phyloP scores from a whole-genome alignment of 2,329 filamentous ascomycete species.

The Magnaporthales sp. region DNA sequence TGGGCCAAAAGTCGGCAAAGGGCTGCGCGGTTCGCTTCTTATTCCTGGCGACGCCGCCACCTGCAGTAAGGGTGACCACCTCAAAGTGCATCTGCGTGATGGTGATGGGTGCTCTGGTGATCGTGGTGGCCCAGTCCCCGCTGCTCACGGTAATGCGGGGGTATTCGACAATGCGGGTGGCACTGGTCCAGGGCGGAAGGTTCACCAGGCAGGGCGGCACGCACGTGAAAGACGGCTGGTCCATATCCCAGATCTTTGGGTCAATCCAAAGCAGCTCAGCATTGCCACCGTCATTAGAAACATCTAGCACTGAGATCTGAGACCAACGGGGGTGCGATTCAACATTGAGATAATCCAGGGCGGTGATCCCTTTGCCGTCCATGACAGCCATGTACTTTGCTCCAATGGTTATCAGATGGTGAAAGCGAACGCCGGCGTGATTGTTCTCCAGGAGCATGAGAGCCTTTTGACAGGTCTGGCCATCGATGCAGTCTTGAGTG shows the following conservation, averaged over 20 bases:
- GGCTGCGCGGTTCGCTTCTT: no score
- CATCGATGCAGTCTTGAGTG: slow-evolving; percentile 13
- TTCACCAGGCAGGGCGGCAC: slow-evolving; percentile 17
- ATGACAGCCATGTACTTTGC: slow-evolving; percentile 18
- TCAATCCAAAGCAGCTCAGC: slow-evolving; percentile 17
- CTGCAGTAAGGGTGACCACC: slow-evolving; percentile 15
- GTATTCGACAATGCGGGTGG: slow-evolving; percentile 20
- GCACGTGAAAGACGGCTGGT: slow-evolving; percentile 19
- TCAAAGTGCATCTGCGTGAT: slow-evolving; percentile 17
- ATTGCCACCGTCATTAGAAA: slow-evolving; percentile 7
- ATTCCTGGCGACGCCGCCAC: no score
- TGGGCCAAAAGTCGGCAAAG: no score
- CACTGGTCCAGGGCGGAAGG: slow-evolving; percentile 18
- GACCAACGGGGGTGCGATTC: slow-evolving; percentile 19
- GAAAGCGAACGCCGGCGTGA: slow-evolving; percentile 12
- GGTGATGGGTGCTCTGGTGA: slow-evolving; percentile 19
- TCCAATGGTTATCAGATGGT: slow-evolving; percentile 22
- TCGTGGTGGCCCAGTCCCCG: slow-evolving; percentile 20
- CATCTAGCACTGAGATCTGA: slow-evolving; percentile 15
- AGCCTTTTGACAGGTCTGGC: slow-evolving; percentile 16
- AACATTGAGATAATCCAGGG: slow-evolving; percentile 18
- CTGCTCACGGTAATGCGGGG: slow-evolving; percentile 21
- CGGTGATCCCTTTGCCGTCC: slow-evolving; percentile 17
- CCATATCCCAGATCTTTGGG: slow-evolving; percentile 21
- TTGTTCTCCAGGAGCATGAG: slow-evolving; percentile 15